Percentiles rank a stretch among this genome's conserved stretches.
phyloP scores from a whole-genome alignment of 208 protist genomes.

The Leishmania lainsoni region DNA sequence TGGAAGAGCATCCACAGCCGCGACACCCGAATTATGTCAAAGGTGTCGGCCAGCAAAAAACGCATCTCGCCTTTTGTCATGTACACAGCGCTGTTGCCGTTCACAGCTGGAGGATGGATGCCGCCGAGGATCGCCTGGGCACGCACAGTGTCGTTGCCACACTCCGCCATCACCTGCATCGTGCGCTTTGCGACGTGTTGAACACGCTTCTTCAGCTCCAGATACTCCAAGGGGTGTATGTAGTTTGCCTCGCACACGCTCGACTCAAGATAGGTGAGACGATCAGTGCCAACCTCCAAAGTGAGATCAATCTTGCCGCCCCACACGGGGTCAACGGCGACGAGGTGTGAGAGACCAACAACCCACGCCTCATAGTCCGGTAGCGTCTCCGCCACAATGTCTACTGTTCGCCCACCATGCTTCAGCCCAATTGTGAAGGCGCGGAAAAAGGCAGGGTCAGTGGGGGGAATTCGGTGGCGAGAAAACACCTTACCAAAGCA shows the following conservation, averaged over 20 bases:
- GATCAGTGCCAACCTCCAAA: constrained; percentile 58
- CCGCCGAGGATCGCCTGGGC: constrained; percentile 67
- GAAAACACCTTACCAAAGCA: constrained; percentile 92
- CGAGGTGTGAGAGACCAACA: constrained; percentile 81
- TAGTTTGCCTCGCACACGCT: constrained; percentile 87
- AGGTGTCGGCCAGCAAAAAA: constrained; percentile 62
- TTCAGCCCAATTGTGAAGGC: constrained; percentile 89
- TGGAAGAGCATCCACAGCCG: constrained; percentile 90
- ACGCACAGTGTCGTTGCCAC: constrained; percentile 69
- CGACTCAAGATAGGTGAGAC: constrained; percentile 83
- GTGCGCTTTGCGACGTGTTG: constrained; percentile 45
- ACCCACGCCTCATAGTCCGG: constrained; percentile 95
- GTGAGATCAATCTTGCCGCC: constrained; percentile 89
- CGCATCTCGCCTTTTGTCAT: constrained; percentile 93
- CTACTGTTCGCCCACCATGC: constrained; percentile 84
- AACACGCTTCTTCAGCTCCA: constrained; percentile 80
- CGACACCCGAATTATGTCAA: constrained; percentile 89
- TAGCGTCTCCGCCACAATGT: constrained; percentile 85
- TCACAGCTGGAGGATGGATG: constrained; percentile 83
- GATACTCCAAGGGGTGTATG: constrained; percentile 80
- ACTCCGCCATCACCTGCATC: constrained; percentile 57
- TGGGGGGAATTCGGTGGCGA: constrained; percentile 64
- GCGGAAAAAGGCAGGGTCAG: constrained; percentile 79
- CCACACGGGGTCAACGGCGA: constrained; percentile 89
- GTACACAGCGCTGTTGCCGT: constrained; percentile 82